A percentile compares a stretch with the other conserved stretches of the same genome.
phyloP scores from a whole-genome alignment of 768 basidiomycete species.

The Tricholoma sp. region DNA sequence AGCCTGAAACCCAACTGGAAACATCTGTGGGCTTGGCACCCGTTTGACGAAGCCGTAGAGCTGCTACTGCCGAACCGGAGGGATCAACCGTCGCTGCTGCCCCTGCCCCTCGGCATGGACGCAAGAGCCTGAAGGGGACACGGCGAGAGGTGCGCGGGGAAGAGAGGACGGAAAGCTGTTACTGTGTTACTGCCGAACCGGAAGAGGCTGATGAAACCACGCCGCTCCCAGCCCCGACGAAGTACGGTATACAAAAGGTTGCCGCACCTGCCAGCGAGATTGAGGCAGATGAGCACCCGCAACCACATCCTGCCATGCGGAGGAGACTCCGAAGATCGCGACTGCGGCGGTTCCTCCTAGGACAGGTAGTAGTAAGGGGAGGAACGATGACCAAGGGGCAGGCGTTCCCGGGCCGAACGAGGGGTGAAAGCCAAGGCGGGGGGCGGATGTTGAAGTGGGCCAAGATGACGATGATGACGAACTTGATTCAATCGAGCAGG shows the following conservation, averaged over 20 bases:
- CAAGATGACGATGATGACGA: constrained; percentile 11
- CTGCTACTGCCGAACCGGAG: constrained; percentile 19
- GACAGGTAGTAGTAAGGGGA: background rate
- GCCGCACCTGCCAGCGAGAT: background rate
- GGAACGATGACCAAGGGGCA: constrained; percentile 6
- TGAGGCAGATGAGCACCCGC: background rate
- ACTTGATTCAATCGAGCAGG: constrained; percentile 15
- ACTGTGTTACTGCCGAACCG: background rate
- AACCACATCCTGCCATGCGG: constrained; percentile 1
- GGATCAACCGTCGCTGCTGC: constrained; percentile 9
- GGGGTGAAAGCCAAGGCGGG: constrained; percentile 14
- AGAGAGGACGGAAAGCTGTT: constrained; percentile 19
- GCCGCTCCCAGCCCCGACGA: background rate
- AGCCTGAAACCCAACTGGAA: constrained; percentile 3
- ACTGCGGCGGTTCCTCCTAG: background rate
- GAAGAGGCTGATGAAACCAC: constrained; percentile 2
- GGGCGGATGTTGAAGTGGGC: constrained; percentile 6
- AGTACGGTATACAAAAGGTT: constrained; percentile 5
- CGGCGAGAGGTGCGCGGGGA: background rate
- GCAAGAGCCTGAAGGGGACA: constrained; percentile 15
- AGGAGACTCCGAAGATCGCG: constrained; percentile 6
- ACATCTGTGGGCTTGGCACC: background rate
- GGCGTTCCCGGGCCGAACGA: too few species aligned
- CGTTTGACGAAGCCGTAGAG: constrained; percentile 11
- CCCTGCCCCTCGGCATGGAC: constrained; percentile 11